A percentile compares a stretch with the other conserved stretches of the same genome.
phyloP scores from a whole-genome alignment of 2,329 filamentous ascomycete genomes.

The Zymoseptoria ardabiliae region DNA sequence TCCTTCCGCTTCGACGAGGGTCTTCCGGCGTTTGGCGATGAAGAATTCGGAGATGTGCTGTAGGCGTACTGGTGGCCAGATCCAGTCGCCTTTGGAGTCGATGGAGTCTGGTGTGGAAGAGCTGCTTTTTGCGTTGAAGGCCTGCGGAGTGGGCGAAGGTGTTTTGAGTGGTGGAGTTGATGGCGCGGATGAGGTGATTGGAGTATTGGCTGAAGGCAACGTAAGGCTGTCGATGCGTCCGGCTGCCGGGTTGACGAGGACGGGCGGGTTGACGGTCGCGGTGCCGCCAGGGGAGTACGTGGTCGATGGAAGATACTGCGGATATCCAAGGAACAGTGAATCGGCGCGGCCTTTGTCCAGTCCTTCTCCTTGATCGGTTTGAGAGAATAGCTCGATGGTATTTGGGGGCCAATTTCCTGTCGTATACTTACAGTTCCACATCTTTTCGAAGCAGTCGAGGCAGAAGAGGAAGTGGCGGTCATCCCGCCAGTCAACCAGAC shows the following conservation, averaged over 20 bases:
- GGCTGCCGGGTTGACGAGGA: neutral
- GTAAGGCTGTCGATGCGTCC: neutral
- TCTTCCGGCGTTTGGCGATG: neutral
- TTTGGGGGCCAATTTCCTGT: neutral
- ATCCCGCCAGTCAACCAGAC: neutral
- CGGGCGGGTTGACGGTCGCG: neutral
- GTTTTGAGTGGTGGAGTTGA: neutral
- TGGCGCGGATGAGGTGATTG: neutral
- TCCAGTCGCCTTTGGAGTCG: slow-evolving; percentile 13
- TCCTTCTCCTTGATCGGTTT: neutral
- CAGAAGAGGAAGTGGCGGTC: slow-evolving; percentile 9
- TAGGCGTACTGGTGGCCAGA: slow-evolving; percentile 12
- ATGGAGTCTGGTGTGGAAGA: slow-evolving; percentile 10
- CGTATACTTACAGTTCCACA: neutral
- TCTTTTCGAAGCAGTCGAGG: slow-evolving; percentile 14
- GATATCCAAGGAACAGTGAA: neutral
- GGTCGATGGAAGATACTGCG: neutral
- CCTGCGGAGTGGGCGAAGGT: neutral
- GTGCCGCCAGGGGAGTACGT: neutral
- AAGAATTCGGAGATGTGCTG: slow-evolving; percentile 18
- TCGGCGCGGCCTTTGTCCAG: neutral
- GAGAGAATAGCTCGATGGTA: neutral
- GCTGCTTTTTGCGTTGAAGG: neutral
- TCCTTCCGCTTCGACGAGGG: neutral
- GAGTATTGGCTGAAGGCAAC: neutral